Base-by-base conservation (phyloP, 805 yeast species). In the Lipomyces kockii region DNA sequence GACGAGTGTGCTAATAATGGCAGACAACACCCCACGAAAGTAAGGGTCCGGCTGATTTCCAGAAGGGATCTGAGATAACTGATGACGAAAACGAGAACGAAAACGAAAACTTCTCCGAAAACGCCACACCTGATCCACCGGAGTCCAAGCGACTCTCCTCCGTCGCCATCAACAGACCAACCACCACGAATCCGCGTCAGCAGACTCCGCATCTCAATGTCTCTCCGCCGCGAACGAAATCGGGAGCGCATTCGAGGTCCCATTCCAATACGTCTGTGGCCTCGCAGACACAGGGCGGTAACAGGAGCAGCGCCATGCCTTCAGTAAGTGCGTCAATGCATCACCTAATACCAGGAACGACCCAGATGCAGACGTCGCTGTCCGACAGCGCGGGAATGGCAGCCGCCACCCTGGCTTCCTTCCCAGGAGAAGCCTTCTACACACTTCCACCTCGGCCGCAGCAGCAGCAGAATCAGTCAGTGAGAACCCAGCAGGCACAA, bases 21-120 rank as follows among this genome's bases (percentile, higher is more conserved):
- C n/a, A 46, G 62, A 56, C 67, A 27, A 54, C 68, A 7, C 66
- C 69, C 20, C 66, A 67, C 60, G 67, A 70, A 52, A 32, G 61
- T 56, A 70, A 66, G 46, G 68, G 66, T 17, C 69, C 72, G 11
- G 58, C 54, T 2, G 75, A 73, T 17, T 74, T 78, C 27, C 67
- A 71, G 17, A 29, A 67, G n/a, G 78, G 75, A 57, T 67, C 78
- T 58, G 77, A 73, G 59, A 68, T 69, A 53, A 79, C 83, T 2
- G 74, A 83, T 56, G 85, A 83, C 56, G 83, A 69, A 22, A 27
- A 51, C 60, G 61, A 61, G n/a, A 49, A 62, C 8, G 62, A 62
- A 29, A 51, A 32, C 27, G 60, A 35, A 27, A 20, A 22, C 14
- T n/a, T 17, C 25, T 39, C 61, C 12, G 60, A 34, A 61, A 54